Evolutionary conservation across 306 rosid species (phyloP).

Genomic region (Malus domestica): ASM211411v1 NC_041790.1:6970501-6971000

Average conservation of each 20-base stretch:
- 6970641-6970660: background rate
- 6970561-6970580: constrained; percentile 14
- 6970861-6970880: background rate
- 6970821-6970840: constrained; percentile 28
- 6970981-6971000: constrained; percentile 44
- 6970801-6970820: constrained; percentile 29
- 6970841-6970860: constrained; percentile 40
- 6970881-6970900: background rate
- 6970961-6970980: constrained; percentile 46
- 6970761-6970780: constrained; percentile 48
- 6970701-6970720: constrained; percentile 47
- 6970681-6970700: constrained; percentile 42
- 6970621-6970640: constrained; percentile 15
- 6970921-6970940: constrained; percentile 25
- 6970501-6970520: constrained; percentile 35
- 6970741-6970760: constrained; percentile 38
- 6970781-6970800: constrained; percentile 44
- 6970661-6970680: constrained; percentile 26
- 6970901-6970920: background rate
- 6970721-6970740: constrained; percentile 50
- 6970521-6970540: constrained; percentile 29
- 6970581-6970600: constrained; percentile 31
- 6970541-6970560: constrained; percentile 28
- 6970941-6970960: constrained; percentile 46
- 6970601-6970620: constrained; percentile 35